phyloP scores from a whole-genome alignment of 305 asterid genomes.

The Petunia hybrid region DNA sequence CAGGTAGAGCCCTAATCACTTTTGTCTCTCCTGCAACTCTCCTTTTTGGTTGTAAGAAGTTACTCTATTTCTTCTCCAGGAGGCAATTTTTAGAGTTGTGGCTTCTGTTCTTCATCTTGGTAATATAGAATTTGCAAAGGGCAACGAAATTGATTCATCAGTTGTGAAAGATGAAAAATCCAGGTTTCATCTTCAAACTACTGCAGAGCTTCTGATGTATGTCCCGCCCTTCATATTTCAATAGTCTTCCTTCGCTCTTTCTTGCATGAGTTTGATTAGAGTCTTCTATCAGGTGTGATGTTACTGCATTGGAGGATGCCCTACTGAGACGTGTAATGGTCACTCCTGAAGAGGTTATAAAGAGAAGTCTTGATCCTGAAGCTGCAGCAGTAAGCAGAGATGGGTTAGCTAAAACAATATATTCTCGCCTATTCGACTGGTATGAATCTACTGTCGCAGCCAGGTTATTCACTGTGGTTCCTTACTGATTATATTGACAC shows the following conservation, averaged over 20 bases:
- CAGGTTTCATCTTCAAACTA: slow-evolving; percentile 73
- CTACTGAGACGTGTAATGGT: slow-evolving; percentile 86
- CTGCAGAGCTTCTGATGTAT: slow-evolving; percentile 86
- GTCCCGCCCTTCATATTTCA: slow-evolving; percentile 36
- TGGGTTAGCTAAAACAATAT: slow-evolving; percentile 77
- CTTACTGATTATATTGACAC: not conserved
- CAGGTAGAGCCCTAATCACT: slow-evolving; percentile 57
- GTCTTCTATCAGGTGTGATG: slow-evolving; percentile 66
- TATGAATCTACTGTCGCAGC: slow-evolving; percentile 36
- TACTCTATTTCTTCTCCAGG: slow-evolving; percentile 53
- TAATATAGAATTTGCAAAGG: slow-evolving; percentile 73
- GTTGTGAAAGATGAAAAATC: slow-evolving; percentile 81
- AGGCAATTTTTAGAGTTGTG: slow-evolving; percentile 91
- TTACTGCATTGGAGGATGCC: slow-evolving; percentile 75
- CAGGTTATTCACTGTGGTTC: slow-evolving; percentile 19
- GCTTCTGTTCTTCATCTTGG: slow-evolving; percentile 93
- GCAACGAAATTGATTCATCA: slow-evolving; percentile 78
- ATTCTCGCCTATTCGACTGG: slow-evolving; percentile 91
- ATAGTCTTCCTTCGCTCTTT: slow-evolving; percentile 31
- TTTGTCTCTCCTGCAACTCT: slow-evolving; percentile 33
- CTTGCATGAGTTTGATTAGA: slow-evolving; percentile 31
- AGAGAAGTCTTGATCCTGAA: slow-evolving; percentile 86
- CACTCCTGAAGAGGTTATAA: slow-evolving; percentile 90
- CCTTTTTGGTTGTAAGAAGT: slow-evolving; percentile 28
- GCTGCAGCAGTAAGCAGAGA: slow-evolving; percentile 81